phyloP scores from a whole-genome alignment of 148 eudicot species.

The Salicornia ramosissima region DNA sequence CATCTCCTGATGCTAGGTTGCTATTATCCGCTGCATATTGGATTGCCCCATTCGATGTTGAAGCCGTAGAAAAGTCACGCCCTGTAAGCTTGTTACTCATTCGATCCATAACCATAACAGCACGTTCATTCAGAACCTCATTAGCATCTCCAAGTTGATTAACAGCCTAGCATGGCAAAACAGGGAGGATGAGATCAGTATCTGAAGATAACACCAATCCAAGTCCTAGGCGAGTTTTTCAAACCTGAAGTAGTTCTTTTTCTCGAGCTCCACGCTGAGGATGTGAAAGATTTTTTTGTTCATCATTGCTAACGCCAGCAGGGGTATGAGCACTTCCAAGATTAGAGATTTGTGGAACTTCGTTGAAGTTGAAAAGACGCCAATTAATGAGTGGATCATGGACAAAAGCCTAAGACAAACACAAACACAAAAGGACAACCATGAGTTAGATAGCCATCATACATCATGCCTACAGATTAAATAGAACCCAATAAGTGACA shows the following conservation, averaged over 20 bases:
- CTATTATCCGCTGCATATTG: constrained; percentile 57
- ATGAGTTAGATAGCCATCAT: constrained; percentile 1
- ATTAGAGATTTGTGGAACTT: constrained; percentile 85
- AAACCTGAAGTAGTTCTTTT: constrained; percentile 91
- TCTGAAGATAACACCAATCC: background rate
- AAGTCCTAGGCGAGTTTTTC: background rate
- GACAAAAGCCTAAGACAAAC: constrained; percentile 86
- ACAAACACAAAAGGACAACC: constrained; percentile 11
- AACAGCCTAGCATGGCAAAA: constrained; percentile 56
- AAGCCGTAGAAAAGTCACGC: constrained; percentile 68
- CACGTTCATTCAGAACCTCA: constrained; percentile 93
- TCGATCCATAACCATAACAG: constrained; percentile 94
- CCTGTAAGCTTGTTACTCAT: constrained; percentile 99
- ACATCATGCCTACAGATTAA: background rate
- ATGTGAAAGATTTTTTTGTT: constrained; percentile 60
- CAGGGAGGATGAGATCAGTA: constrained; percentile 3
- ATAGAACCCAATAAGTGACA: background rate
- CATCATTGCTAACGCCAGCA: constrained; percentile 62
- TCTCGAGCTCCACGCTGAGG: constrained; percentile 95
- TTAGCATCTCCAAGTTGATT: constrained; percentile 96
- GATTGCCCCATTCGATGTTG: constrained; percentile 44
- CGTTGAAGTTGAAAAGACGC: constrained; percentile 97
- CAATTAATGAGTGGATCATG: constrained; percentile 98
- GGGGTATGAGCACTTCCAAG: constrained; percentile 51
- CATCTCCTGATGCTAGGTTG: constrained; percentile 54